Evolutionary conservation across 2,329 filamentous ascomycete species (phyloP).

Genomic region (Pseudogymnoascus sp.): DNA sequence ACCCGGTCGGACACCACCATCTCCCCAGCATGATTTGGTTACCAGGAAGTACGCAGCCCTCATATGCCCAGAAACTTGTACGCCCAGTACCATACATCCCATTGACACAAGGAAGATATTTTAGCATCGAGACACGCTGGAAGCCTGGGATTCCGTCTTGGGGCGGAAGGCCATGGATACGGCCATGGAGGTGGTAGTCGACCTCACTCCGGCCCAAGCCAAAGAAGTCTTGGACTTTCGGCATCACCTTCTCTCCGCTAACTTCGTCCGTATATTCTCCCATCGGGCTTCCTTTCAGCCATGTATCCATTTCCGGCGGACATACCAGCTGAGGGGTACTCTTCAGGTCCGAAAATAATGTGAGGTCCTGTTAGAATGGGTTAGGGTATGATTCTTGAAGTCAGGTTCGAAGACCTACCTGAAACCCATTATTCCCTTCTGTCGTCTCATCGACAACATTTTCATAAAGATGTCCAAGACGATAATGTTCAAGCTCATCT

Average conservation of each 20-base stretch:
- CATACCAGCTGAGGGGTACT: neutral
- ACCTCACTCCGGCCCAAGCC: conserved; percentile 33
- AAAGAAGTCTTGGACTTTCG: conserved; percentile 23
- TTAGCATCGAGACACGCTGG: conserved; percentile 48
- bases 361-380: conserved; percentile 8
- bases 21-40: conserved; percentile 40
- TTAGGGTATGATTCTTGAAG: neutral
- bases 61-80: conserved; percentile 37
- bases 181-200: conserved; percentile 33
- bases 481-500: neutral
- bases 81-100: conserved; percentile 16
- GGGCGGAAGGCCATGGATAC: conserved; percentile 41
- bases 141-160: conserved; percentile 45
- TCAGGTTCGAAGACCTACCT: conserved; percentile 15
- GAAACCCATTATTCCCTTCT: conserved; percentile 18
- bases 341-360: neutral
- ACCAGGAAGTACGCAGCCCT: conserved; percentile 41
- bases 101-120: conserved; percentile 30
- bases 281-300: conserved; percentile 2
- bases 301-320: neutral
- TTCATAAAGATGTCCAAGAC: neutral
- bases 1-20: conserved; percentile 37
- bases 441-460: conserved; percentile 11
- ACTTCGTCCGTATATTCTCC: conserved; percentile 1
- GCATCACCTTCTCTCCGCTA: neutral